Percentiles rank a stretch among this genome's conserved stretches.
Evolutionary conservation across 176 grass and related monocot genomes (phyloP).

Genomic region (Carex myosuroides): DNA sequence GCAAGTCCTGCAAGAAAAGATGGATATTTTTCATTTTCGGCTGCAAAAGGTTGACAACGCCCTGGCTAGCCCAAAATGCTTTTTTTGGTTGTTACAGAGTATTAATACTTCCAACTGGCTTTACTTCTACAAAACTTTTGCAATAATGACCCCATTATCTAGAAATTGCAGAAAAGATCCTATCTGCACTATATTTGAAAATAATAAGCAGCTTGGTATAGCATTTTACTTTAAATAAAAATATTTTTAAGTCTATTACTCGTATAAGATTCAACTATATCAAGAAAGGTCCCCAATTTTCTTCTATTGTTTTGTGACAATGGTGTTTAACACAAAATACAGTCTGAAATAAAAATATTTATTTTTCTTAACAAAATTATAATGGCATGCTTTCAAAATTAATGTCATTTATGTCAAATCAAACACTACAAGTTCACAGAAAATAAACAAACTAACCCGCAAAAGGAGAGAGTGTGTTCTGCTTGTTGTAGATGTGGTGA

Average conservation of each 20-base stretch:
- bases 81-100: neutral
- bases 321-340: neutral
- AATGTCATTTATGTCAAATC: neutral
- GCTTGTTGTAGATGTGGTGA: conserved; percentile 99
- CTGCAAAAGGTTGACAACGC: neutral
- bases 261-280: neutral
- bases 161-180: neutral
- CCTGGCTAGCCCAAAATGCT: neutral
- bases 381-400: neutral
- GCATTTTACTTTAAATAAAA: neutral
- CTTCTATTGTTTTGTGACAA: neutral
- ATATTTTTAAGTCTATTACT: neutral
- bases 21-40: neutral
- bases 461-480: conserved; percentile 93
- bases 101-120: neutral
- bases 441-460: conserved; percentile 46
- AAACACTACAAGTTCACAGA: neutral
- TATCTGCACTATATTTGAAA: neutral
- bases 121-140: neutral
- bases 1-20: conserved; percentile 53
- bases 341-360: neutral
- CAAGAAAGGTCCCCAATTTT: neutral
- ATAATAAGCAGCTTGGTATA: neutral
- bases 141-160: neutral
- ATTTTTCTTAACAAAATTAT: neutral